Conservation (phyloP, 257 asterid species). For the Coffea canephora region DNA sequence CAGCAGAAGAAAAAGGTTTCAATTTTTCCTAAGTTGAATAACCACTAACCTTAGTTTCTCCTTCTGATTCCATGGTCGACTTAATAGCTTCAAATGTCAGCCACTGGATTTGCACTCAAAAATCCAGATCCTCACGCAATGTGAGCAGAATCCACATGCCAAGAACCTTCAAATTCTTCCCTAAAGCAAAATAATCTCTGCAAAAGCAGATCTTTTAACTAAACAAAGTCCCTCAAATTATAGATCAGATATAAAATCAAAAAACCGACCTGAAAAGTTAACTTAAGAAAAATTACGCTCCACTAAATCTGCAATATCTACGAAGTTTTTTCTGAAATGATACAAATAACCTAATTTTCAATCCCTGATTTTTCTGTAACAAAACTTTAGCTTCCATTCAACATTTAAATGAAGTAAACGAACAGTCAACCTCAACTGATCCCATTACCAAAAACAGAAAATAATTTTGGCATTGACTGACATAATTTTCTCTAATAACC, state of each 20-base stretch:
- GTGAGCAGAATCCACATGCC: conserved; percentile 40
- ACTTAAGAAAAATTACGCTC: background rate
- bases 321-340: background rate
- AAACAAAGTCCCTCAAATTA: conserved; percentile 11
- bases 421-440: conserved; percentile 10
- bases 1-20: background rate
- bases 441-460: background rate
- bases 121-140: conserved; percentile 34
- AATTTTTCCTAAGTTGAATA: background rate
- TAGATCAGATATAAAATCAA: conserved; percentile 41
- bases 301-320: background rate
- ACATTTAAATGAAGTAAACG: conserved; percentile 6
- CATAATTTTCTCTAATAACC: background rate
- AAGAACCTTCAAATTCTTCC: conserved; percentile 20
- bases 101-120: conserved; percentile 33
- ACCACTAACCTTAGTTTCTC: conserved; percentile 69
- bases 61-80: conserved; percentile 70
- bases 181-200: conserved; percentile 5
- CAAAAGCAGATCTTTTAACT: background rate
- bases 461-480: background rate
- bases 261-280: conserved; percentile 5
- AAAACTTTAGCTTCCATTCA: background rate
- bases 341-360: background rate
- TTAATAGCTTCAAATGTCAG: conserved; percentile 21
- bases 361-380: too few species aligned